Percentiles rank a stretch among this genome's conserved stretches.
Evolutionary conservation across 257 asterid species (phyloP).

Genomic region (Plantago elongata): DNA sequence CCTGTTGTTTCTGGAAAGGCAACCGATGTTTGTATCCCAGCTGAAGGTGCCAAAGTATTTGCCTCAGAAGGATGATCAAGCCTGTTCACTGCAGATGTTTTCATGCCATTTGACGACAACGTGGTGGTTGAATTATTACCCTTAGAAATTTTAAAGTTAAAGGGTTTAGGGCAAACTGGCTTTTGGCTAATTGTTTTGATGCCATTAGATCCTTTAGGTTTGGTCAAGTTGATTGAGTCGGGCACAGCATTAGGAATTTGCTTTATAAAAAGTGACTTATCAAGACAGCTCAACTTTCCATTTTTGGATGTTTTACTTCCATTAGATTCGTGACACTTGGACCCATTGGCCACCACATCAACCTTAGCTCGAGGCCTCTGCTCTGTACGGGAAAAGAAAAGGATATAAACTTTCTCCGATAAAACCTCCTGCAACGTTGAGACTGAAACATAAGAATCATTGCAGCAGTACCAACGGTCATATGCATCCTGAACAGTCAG

Average conservation of each 20-base stretch:
- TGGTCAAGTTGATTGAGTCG: constrained; percentile 22
- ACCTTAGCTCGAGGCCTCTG: constrained; percentile 61
- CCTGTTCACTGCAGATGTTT: constrained; percentile 17
- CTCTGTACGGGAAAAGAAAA: constrained; percentile 82
- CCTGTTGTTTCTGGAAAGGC: constrained; percentile 18
- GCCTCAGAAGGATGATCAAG: constrained; percentile 23
- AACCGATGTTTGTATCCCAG: constrained; percentile 25
- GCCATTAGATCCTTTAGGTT: constrained; percentile 27
- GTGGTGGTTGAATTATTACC: constrained; percentile 17
- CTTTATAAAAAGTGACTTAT: constrained; percentile 26
- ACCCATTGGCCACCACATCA: constrained; percentile 51
- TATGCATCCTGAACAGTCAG: constrained; percentile 61
- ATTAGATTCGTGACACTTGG: constrained; percentile 48
- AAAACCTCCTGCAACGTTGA: constrained; percentile 79
- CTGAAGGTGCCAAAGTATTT: constrained; percentile 17
- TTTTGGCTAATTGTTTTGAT: constrained; percentile 19
- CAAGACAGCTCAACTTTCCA: constrained; percentile 33
- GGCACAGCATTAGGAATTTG: constrained; percentile 29
- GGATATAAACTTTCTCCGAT: constrained; percentile 88
- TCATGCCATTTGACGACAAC: constrained; percentile 27
- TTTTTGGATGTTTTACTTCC: constrained; percentile 38
- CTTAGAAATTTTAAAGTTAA: constrained; percentile 24
- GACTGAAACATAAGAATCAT: constrained; percentile 72
- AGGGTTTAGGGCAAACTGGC: constrained; percentile 27
- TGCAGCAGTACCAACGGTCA: constrained; percentile 96